Base-by-base conservation (phyloP, 805 yeast genomes). In the Sugiyamaella boreocaroliniensis region DNA sequence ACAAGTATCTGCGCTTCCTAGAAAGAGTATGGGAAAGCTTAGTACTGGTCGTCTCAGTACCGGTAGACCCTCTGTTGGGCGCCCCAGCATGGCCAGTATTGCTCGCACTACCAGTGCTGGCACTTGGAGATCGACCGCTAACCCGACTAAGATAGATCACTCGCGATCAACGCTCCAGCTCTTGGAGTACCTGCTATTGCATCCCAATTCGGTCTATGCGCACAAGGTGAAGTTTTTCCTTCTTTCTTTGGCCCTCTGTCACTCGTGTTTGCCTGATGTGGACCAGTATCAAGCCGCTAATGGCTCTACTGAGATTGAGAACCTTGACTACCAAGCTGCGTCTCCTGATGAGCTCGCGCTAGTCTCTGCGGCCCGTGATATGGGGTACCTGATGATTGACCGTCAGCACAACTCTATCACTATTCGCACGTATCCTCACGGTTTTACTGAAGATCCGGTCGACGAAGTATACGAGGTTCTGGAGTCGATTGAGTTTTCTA, bases 271-370 rank as follows among this genome's bases (percentile, higher is more conserved):
- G 47, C 98, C 98, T 1, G 71, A 68, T 20, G 43, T 60, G 44
- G 60, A 53, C 37, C 60, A 62, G 1, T 61, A 58, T 19, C 51
- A 51, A 7, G 60, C 52, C 1, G 66, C 57, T 1, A 64, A 62
- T 4, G 64, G 62, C 20, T 61, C 53, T 10, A 75, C 29, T 11
- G 56, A 55, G 40, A 19, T 89, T 20, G 83, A 81, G 52, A 72
- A 75, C 19, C 79, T 90, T 9, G 82, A 80, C 49, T 93, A 93
- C 62, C 97, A 92, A 65, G 88, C 98, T 0, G 82, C 98, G 0
- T 90, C 97, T 0, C 99, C 99, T 0, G 99, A 93, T 69, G 99
- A 93, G 66, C 70, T 90, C 48, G 99, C 99, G 0, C 71, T 93
- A 29, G 92, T 93, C 2, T 81, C 85, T 45, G 99, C 98, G 1